Base-by-base conservation (phyloP, 1,284 basidiomycete species). In the Cryptococcus neoformans region DNA sequence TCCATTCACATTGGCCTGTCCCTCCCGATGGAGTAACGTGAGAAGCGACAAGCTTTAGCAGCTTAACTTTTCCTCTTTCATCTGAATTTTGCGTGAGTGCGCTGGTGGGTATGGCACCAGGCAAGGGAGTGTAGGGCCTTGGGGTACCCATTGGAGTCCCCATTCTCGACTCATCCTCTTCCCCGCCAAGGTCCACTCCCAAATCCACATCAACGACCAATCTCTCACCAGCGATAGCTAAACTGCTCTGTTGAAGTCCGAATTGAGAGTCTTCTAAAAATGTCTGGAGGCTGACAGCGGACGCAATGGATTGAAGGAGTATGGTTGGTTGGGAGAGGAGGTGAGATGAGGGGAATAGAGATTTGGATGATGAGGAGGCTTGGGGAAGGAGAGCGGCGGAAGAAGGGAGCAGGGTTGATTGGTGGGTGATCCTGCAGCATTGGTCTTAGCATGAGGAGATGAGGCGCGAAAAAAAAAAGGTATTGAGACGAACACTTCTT, bases 211-310 rank as follows among this genome's bases (percentile, higher is more conserved):
- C 74, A 8, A 74, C 65, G 4, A 76, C 74, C 40, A 73, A 72
- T 35, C 68, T 58, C 10, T 60, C 58, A 1, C 74, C 74, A 11
- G 40, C 40, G n/a, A 35, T 47, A 6, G 74, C 70, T 2, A 76
- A 54, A 2, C 66, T 63, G 4, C 67, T 67, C 46, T 69, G 68
- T 16, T 71, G 58, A 10, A 72, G 54, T 9, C 73, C 73, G 54
- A 75, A 75, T 60, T 75, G 73, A 5, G 66, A 68, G 49, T 76
- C 74, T 57, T 76, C 74, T 36, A 68, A 59, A 52, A 70, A 76
- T 35, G 66, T 64, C 55, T 74, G 68, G 38, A 76, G 61, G 12
- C 62, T 65, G 4, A 69, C 56, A 9, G 56, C 44, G 42, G 56
- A 56, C 1, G 70, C 63, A 1, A 76, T 59, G 10, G 61, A 51